Evolutionary conservation across 1,139 yeast genomes (phyloP).

Genomic region (Entelexis sorbosivorans): DNA sequence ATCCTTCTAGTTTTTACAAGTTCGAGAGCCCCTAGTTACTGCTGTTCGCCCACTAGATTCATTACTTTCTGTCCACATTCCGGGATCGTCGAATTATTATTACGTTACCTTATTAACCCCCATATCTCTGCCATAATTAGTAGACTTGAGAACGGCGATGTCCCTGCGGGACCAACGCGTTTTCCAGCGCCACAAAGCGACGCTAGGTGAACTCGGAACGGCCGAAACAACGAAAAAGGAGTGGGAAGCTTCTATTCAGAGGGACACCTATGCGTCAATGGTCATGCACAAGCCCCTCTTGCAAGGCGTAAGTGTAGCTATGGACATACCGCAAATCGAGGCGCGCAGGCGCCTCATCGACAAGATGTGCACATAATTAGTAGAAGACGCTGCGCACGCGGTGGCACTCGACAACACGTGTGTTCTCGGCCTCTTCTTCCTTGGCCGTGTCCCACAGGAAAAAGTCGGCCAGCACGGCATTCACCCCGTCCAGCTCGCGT

Average conservation of each 20-base stretch:
- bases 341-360: constrained; percentile 46
- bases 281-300: constrained; percentile 59
- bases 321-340: constrained; percentile 43
- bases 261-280: constrained; percentile 65
- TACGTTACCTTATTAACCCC: neutral
- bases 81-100: no score
- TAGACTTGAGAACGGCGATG: neutral
- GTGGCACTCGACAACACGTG: constrained; percentile 30
- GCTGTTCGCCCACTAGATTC: no score
- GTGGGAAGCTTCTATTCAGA: constrained; percentile 50
- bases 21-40: no score
- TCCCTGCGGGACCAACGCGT: constrained; percentile 5
- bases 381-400: constrained; percentile 34
- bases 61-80: no score
- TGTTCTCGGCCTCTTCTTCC: constrained; percentile 27
- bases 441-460: constrained; percentile 40
- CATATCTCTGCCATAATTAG: neutral
- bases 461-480: constrained; percentile 35
- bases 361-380: constrained; percentile 23
- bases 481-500: constrained; percentile 25
- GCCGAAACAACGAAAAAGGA: constrained; percentile 53
- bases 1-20: no score
- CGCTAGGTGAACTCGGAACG: constrained; percentile 52
- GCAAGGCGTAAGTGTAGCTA: constrained; percentile 55
- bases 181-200: neutral